Conservation (phyloP, 257 asterid genomes). For the Striga asiatica region DNA sequence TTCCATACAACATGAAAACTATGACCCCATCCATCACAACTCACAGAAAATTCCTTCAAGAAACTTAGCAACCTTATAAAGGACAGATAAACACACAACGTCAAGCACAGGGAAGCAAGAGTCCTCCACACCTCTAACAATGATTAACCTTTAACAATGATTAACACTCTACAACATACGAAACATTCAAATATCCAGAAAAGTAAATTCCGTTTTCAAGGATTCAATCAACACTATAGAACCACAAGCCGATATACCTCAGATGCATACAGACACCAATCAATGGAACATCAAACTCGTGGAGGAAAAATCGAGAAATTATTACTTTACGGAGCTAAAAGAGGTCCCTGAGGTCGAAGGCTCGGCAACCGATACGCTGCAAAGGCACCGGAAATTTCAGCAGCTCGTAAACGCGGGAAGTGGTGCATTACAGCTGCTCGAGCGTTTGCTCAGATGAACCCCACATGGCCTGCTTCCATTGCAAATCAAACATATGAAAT, state of each 20-base stretch:
- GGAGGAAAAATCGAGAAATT: neutral
- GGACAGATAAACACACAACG: neutral
- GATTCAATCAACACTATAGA: neutral
- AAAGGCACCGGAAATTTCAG: conserved; percentile 38
- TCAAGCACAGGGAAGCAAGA: too few relatives aligned
- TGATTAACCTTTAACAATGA: neutral
- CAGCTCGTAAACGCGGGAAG: conserved; percentile 14
- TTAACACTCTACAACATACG: too few relatives aligned
- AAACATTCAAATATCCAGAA: neutral
- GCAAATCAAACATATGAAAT: neutral
- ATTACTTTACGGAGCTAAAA: conserved; percentile 44
- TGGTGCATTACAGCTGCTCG: conserved; percentile 22
- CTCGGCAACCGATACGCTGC: conserved; percentile 44
- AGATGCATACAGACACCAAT: conserved; percentile 1
- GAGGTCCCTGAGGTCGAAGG: conserved; percentile 43
- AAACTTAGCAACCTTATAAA: neutral
- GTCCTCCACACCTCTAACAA: conserved; percentile 4
- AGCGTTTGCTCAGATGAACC: conserved; percentile 22
- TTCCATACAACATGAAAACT: neutral
- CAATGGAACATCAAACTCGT: neutral
- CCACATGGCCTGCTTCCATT: conserved; percentile 29
- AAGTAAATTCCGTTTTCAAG: neutral
- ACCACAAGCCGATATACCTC: neutral
- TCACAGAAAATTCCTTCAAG: neutral
- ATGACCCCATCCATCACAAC: conserved; percentile 1